Percentiles rank a stretch among this genome's conserved stretches.
phyloP scores from a whole-genome alignment of 108 stramenopile genomes.

The Chaetoceros tenuissimus region DNA sequence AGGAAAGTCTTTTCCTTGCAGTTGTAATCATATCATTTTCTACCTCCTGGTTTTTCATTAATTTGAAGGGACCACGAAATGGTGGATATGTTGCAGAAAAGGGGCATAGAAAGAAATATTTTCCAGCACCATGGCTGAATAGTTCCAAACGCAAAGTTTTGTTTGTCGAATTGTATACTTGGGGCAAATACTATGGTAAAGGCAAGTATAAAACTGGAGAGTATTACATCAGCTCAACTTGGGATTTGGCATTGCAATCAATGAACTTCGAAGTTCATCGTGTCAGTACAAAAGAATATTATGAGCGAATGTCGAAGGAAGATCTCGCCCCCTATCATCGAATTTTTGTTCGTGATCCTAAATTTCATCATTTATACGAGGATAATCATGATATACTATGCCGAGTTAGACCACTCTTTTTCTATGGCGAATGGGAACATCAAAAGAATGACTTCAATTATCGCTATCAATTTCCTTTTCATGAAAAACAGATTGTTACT shows the following conservation, averaged over 20 bases:
- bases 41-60: too few species aligned
- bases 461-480: neutral
- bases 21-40: too few species aligned
- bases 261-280: neutral
- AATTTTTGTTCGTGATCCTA: neutral
- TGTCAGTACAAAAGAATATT: neutral
- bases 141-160: neutral
- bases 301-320: neutral
- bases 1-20: too few species aligned
- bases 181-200: neutral
- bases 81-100: too few species aligned
- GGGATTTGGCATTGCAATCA: neutral
- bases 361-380: neutral
- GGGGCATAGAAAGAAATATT: too few species aligned
- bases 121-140: too few species aligned
- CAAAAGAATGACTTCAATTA: neutral
- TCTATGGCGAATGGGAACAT: neutral
- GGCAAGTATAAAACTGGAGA: neutral
- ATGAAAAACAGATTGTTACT: neutral
- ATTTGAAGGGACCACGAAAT: too few species aligned
- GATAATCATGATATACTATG: neutral
- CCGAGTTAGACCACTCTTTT: neutral
- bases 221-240: neutral
- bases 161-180: neutral
- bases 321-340: neutral